Conservation (phyloP, 2,329 filamentous ascomycete genomes). For the Ascomycota sp. region DNA sequence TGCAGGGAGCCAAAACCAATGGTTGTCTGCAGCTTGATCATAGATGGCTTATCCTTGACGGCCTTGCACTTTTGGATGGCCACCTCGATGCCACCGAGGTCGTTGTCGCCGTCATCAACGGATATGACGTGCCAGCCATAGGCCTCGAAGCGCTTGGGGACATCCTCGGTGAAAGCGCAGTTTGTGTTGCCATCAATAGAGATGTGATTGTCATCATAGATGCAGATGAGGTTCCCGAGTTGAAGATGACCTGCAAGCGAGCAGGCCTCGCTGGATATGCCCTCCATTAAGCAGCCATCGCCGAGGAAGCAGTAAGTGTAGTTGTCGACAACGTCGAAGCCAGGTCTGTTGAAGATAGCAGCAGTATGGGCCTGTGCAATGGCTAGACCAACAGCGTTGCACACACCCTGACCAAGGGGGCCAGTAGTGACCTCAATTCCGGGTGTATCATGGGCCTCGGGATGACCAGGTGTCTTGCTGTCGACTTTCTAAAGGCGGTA, state of each 20-base stretch:
- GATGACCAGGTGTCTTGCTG: conserved; percentile 83
- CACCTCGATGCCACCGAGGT: conserved; percentile 70
- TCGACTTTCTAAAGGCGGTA: conserved; percentile 22
- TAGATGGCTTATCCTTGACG: conserved; percentile 86
- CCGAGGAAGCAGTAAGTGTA: conserved; percentile 94
- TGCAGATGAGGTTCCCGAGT: conserved; percentile 88
- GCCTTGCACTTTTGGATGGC: conserved; percentile 71
- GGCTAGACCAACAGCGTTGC: conserved; percentile 92
- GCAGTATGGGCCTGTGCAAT: conserved; percentile 87
- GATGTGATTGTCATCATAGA: conserved; percentile 99
- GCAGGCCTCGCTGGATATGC: conserved; percentile 80
- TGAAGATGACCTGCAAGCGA: conserved; percentile 90
- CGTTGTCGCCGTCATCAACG: conserved; percentile 74
- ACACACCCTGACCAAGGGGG: conserved; percentile 90
- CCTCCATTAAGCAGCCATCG: conserved; percentile 97
- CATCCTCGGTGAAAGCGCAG: conserved; percentile 91
- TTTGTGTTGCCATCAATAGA: conserved; percentile 89
- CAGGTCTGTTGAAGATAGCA: conserved; percentile 90
- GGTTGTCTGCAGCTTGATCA: conserved; percentile 94
- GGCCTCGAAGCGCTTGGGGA: conserved; percentile 80
- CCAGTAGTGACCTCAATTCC: conserved; percentile 97
- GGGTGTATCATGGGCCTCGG: conserved; percentile 88
- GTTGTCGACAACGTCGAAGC: conserved; percentile 82
- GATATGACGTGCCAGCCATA: conserved; percentile 88
- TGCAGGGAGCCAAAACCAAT: conserved; percentile 91